Base-by-base conservation (phyloP, 164 flowering plant species). In the Liriodendron chinense region DNA sequence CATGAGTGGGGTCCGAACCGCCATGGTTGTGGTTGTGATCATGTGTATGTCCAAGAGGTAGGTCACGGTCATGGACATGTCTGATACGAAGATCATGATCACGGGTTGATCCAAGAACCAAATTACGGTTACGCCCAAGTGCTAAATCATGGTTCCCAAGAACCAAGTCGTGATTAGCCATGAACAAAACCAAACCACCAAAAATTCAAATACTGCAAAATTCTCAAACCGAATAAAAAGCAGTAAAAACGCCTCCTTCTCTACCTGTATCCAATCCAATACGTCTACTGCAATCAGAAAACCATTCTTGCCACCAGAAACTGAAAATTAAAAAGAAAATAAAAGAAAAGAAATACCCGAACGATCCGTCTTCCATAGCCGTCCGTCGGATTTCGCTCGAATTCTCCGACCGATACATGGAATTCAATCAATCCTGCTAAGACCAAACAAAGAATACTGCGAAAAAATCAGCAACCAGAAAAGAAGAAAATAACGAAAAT, bases 121-220 rank as follows among this genome's bases (percentile, higher is more conserved):
- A 48, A 48, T 82, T 84, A 72, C 84, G 84, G 68, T 81, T 88
- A 83, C 81, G 85, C 43, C 84, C 84, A 50, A 88, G 74, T 72
- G 67, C 90, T 63, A 89, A 71, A 18, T 83, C 84, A 76, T 85
- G 89, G 16, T 80, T 24, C 48, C 48, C 22, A 16, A 67, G 48
- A 14, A 26, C 70, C 70, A 67, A 34, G 48, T 67, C 70, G 22
- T 67, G 70, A 47, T 67, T 67, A 14, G 70, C 70, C 70, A 67
- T 67, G 48, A 67, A 65, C 25, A 24, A 67, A 67, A 67, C 28
- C 28, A 67, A 34, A 67, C 47, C 5, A 67, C n/a, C 18, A 26
- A 25, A 24, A 65, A 65, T 65, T 65, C 68, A 18, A 9, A 61
- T n/a, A 65, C 68, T 22, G 25, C 28, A 65, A 65, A 65, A 65